phyloP scores from a whole-genome alignment of 2,329 filamentous ascomycete species.

The Calonectria hongkongensis region DNA sequence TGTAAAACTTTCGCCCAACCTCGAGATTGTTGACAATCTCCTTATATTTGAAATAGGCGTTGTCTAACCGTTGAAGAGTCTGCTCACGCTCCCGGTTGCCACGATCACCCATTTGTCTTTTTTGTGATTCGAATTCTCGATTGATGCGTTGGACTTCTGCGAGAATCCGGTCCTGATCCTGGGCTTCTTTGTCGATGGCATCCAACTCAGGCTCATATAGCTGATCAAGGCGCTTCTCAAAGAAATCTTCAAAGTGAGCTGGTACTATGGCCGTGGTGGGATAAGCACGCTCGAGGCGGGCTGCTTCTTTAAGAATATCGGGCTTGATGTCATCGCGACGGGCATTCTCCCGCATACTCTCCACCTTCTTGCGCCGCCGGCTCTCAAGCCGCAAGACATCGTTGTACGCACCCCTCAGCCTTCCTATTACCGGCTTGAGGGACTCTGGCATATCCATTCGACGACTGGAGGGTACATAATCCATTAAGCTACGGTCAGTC shows the following conservation, averaged over 20 bases:
- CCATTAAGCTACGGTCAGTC: slow-evolving; percentile 86
- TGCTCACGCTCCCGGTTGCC: slow-evolving; percentile 85
- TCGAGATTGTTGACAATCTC: slow-evolving; percentile 95
- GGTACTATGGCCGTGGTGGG: slow-evolving; percentile 90
- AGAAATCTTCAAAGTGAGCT: slow-evolving; percentile 93
- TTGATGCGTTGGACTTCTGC: slow-evolving; percentile 84
- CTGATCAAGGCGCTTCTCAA: slow-evolving; percentile 84
- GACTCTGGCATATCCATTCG: slow-evolving; percentile 86
- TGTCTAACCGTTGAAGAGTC: slow-evolving; percentile 90
- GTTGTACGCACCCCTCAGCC: slow-evolving; percentile 86
- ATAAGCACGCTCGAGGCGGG: slow-evolving; percentile 88
- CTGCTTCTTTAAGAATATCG: slow-evolving; percentile 88
- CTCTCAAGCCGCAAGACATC: slow-evolving; percentile 90
- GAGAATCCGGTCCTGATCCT: slow-evolving; percentile 84
- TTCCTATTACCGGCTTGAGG: slow-evolving; percentile 86
- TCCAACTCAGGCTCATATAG: slow-evolving; percentile 88
- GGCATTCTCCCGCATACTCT: slow-evolving; percentile 85
- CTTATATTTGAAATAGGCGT: slow-evolving; percentile 96
- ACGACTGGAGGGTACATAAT: slow-evolving; percentile 91
- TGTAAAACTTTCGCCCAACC: slow-evolving; percentile 96
- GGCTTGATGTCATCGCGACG: slow-evolving; percentile 92
- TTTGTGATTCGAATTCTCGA: slow-evolving; percentile 83
- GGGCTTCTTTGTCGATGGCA: slow-evolving; percentile 80
- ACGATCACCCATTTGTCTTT: slow-evolving; percentile 78
- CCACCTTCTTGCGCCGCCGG: slow-evolving; percentile 85